These are phyloP conservation scores for Scheffersomyces segobiensis DNA, from an alignment of 1,139 yeast species.

Conservation along the genomic window DNA sequence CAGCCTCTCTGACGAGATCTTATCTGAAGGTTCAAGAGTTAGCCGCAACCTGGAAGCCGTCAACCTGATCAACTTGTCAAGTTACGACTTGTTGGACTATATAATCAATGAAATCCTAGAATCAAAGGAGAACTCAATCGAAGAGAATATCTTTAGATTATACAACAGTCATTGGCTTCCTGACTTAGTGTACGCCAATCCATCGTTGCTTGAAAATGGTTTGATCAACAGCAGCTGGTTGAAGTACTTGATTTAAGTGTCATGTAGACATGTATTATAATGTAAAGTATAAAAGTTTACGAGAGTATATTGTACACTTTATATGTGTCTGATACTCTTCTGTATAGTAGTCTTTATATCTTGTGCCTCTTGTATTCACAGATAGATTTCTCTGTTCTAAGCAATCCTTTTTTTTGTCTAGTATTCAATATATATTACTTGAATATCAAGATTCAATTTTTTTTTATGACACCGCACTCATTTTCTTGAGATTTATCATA, in stretches of 20 bases:
- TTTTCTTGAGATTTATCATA: too few relatives aligned
- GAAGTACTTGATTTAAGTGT: slow-evolving; percentile 33
- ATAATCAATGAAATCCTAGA: slow-evolving; percentile 32
- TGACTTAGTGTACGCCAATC: slow-evolving; percentile 43
- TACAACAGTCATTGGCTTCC: slow-evolving; percentile 46
- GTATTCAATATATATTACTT: too few relatives aligned
- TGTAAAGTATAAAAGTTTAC: neutral
- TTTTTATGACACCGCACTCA: too few relatives aligned
- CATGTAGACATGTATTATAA: neutral
- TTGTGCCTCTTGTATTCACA: too few relatives aligned
- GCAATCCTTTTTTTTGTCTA: too few relatives aligned
- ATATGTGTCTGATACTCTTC: neutral
- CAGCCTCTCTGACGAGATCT: slow-evolving; percentile 23
- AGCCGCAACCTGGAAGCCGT: slow-evolving; percentile 14
- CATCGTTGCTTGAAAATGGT: slow-evolving; percentile 38
- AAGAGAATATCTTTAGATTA: slow-evolving; percentile 34
- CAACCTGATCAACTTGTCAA: slow-evolving; percentile 27
- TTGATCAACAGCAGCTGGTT: slow-evolving; percentile 40
- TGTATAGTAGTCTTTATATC: neutral
- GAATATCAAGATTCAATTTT: too few relatives aligned
- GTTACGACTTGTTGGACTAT: slow-evolving; percentile 34
- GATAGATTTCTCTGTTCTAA: too few relatives aligned
- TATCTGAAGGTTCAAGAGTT: slow-evolving; percentile 22
- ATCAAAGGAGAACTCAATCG: slow-evolving; percentile 22
- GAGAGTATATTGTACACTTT: neutral